phyloP scores from a whole-genome alignment of 768 basidiomycete genomes.

The Daedalea quercina region DNA sequence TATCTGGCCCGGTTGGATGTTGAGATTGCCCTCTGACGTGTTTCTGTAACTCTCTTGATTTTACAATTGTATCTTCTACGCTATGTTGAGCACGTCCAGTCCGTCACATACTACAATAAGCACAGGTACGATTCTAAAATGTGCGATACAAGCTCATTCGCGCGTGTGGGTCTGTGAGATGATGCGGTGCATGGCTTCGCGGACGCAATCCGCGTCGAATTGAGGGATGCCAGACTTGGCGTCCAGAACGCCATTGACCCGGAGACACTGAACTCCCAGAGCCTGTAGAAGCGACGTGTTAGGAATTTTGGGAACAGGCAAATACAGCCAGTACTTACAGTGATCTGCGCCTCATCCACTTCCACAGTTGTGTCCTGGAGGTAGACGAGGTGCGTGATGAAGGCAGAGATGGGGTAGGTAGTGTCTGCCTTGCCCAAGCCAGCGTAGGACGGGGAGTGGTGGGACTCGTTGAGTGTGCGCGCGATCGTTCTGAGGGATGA shows the following conservation, averaged over 20 bases:
- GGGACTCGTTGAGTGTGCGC: slow-evolving; percentile 58
- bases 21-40: slow-evolving; percentile 63
- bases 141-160: too few species aligned
- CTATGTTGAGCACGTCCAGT: too few species aligned
- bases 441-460: slow-evolving; percentile 39
- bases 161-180: not conserved
- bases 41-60: not conserved
- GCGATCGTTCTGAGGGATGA: slow-evolving; percentile 49
- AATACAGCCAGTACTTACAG: slow-evolving; percentile 40
- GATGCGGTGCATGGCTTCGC: slow-evolving; percentile 28
- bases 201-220: slow-evolving; percentile 43
- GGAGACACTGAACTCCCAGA: slow-evolving; percentile 55
- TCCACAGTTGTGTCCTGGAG: slow-evolving; percentile 54
- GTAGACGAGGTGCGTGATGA: slow-evolving; percentile 82
- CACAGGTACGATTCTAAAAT: too few species aligned
- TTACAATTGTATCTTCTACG: not conserved
- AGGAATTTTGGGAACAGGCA: not conserved
- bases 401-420: slow-evolving; percentile 69
- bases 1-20: slow-evolving; percentile 83
- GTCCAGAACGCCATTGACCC: slow-evolving; percentile 30
- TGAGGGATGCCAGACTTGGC: slow-evolving; percentile 24
- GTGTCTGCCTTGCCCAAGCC: slow-evolving; percentile 56
- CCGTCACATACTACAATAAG: too few species aligned
- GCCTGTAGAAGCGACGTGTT: slow-evolving; percentile 26
- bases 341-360: slow-evolving; percentile 55